A percentile compares a stretch with the other conserved stretches of the same genome.
phyloP scores from a whole-genome alignment of 352 stramenopile genomes.

The Globisporangium splendens region DNA sequence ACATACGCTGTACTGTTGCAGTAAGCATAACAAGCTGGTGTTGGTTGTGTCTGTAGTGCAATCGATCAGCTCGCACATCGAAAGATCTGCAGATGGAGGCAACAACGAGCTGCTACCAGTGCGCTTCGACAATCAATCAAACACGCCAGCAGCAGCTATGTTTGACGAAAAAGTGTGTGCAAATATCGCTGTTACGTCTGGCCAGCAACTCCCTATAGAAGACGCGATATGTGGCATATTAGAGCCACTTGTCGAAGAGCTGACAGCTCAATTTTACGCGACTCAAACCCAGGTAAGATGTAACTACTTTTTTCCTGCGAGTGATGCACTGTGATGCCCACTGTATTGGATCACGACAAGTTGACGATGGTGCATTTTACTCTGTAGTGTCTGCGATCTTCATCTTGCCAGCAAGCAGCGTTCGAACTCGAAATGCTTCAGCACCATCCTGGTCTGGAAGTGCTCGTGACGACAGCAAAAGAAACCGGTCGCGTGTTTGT shows the following conservation, averaged over 20 bases:
- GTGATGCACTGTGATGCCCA: background rate
- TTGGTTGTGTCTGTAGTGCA: constrained; percentile 24
- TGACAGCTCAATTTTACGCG: constrained; percentile 6
- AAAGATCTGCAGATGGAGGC: constrained; percentile 3
- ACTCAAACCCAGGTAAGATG: constrained; percentile 7
- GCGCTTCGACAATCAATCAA: too few relatives aligned
- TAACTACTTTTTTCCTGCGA: background rate
- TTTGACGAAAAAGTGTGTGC: background rate
- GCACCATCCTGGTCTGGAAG: constrained; percentile 26
- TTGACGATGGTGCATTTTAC: background rate
- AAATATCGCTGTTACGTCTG: constrained; percentile 5
- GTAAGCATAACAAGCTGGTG: background rate
- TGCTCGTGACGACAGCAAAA: constrained; percentile 16
- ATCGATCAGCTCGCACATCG: constrained; percentile 19
- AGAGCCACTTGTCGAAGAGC: background rate
- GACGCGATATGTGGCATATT: background rate
- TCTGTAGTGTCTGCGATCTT: constrained; percentile 6
- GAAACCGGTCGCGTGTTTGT: constrained; percentile 10
- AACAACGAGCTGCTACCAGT: constrained; percentile 3
- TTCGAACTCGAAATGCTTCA: constrained; percentile 51
- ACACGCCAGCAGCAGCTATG: background rate
- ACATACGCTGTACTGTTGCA: background rate
- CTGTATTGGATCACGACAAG: background rate
- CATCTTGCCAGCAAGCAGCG: constrained; percentile 16
- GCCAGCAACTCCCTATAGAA: background rate